Evolutionary conservation across 371 early-diverging fungal genomes (phyloP).

Genomic region (Parasitella parasitica): DNA sequence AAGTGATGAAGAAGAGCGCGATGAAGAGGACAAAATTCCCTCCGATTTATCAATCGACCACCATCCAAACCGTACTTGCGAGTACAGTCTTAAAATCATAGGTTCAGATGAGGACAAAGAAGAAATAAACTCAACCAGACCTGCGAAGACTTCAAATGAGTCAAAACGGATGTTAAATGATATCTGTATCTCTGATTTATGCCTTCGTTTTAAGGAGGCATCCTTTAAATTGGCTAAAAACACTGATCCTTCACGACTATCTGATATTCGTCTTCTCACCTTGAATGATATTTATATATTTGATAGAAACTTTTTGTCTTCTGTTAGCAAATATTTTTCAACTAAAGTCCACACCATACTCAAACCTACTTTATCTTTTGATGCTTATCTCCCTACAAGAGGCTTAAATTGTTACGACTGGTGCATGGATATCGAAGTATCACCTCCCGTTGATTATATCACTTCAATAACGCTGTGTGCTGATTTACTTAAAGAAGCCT

Average conservation of each 20-base stretch:
- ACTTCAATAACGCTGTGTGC: slow-evolving; percentile 1
- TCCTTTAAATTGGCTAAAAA: neutral
- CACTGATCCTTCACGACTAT: neutral
- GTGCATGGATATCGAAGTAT: slow-evolving; percentile 11
- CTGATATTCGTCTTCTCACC: slow-evolving; percentile 10
- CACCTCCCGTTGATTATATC: slow-evolving; percentile 3
- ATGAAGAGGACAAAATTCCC: slow-evolving; percentile 13
- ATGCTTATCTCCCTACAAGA: too few species aligned
- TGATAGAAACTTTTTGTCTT: slow-evolving; percentile 5
- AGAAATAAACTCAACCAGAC: neutral
- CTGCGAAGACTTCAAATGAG: neutral
- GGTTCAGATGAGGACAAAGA: slow-evolving; percentile 4
- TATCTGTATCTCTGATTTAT: slow-evolving; percentile 13
- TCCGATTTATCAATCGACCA: slow-evolving; percentile 15
- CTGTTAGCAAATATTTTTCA: too few species aligned
- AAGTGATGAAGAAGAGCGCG: neutral
- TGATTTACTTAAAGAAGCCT: slow-evolving; percentile 4
- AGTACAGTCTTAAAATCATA: slow-evolving; percentile 2
- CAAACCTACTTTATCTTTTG: too few species aligned
- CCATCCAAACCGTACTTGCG: slow-evolving; percentile 10
- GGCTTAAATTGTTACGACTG: neutral
- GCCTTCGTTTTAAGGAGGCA: neutral
- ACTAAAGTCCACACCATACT: too few species aligned
- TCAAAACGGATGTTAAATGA: slow-evolving; percentile 1
- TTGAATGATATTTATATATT: slow-evolving; percentile 13